These are phyloP conservation scores for Salix purpurea DNA, from an alignment of 345 rosid genomes.

Conservation along the genomic window DNA sequence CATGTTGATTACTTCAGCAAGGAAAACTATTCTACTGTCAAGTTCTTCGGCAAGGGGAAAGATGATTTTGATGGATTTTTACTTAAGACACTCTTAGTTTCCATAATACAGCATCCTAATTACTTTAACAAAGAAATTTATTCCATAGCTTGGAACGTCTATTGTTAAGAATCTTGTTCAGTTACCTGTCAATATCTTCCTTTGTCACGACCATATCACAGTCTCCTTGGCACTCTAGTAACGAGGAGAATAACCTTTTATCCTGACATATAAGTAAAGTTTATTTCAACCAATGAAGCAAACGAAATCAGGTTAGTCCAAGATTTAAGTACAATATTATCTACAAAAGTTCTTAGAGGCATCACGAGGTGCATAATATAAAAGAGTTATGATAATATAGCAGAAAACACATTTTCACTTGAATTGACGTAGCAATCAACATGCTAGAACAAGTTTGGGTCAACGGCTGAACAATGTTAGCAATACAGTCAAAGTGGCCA, in stretches of 20 bases:
- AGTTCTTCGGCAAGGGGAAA: neutral
- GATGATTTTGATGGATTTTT: neutral
- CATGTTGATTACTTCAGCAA: neutral
- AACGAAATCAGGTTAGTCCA: constrained; percentile 8
- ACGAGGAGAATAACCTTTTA: constrained; percentile 40
- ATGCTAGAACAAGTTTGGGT: neutral
- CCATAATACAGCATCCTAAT: neutral
- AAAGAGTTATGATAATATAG: neutral
- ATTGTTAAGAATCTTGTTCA: neutral
- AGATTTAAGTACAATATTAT: neutral
- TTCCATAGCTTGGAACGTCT: neutral
- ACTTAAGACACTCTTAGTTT: neutral
- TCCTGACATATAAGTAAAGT: constrained; percentile 40
- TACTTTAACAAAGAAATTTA: neutral
- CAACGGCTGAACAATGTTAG: neutral
- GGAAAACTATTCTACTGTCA: neutral
- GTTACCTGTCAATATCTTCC: constrained; percentile 39
- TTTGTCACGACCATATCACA: constrained; percentile 16
- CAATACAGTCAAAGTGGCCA: neutral
- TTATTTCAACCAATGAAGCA: constrained; percentile 10
- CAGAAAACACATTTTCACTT: too few species aligned
- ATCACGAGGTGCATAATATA: neutral
- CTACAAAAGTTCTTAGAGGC: neutral
- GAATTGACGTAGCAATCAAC: neutral
- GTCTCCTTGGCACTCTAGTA: constrained; percentile 38